Base-by-base conservation (phyloP, 345 rosid species). In the Citrus reticulata region DNA sequence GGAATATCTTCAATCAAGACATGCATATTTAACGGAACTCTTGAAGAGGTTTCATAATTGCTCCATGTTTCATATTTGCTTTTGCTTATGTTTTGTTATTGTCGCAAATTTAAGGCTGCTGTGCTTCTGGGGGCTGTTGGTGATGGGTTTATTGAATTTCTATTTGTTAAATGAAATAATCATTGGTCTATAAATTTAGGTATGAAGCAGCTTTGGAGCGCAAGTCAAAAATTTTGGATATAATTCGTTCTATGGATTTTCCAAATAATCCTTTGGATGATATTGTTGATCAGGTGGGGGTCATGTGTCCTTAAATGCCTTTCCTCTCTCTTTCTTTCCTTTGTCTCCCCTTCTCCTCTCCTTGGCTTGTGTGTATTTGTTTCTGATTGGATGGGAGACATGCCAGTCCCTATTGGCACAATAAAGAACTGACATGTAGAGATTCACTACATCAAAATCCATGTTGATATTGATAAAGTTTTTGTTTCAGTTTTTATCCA, bases 231-330 rank as follows among this genome's bases (percentile, higher is more conserved):
- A 92, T 96, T 81, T 78, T 94, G 87, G 99, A 96, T 76, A 91
- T 93, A 66, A 87, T 96, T 79, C 98, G 97, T 60, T 85, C 92
- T 9, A 83, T 96, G 81, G 88, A 94, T 91, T 97, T 96, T 81
- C 99, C 99, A 40, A 93, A 93, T 85, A 96, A 96, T 86, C 99
- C 99, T 35, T 85, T 96, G 88, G 99, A 96, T 87, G 98, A 96
- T 84, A 89, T 96, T 77, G 91, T 90, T 73, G 99, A 96, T 81
- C 97, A 95, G 98, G 99, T 95, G 74, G 77, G 66, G 35, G 35
- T 46, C 71, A 57, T 67, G 32, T 65, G 24, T 72, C 42, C 42
- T 32, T 55, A 25, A n/a, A 46, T 60, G 37, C n/a, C 14, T 16
- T 62, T 58, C 55, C 22, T 79, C 30, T 51, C 42, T 51, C 32